phyloP scores from a whole-genome alignment of 2,329 filamentous ascomycete genomes.

The Ambrosiella beaveri region DNA sequence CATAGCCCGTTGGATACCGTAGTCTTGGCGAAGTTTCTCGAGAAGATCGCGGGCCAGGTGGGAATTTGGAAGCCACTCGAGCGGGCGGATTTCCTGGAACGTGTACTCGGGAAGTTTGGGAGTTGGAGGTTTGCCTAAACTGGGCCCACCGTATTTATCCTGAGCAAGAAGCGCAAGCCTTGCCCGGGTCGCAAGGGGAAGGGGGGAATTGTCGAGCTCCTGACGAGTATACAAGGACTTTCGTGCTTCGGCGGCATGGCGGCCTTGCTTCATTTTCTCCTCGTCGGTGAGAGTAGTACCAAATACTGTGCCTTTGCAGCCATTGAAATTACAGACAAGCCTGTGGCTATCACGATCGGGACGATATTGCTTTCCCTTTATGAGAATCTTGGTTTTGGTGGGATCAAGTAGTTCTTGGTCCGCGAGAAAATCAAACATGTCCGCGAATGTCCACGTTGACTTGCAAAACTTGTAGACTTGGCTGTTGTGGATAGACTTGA shows the following conservation, averaged over 20 bases:
- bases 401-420: not conserved
- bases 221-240: not conserved
- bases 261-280: slow-evolving; percentile 19
- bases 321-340: not conserved
- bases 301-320: not conserved
- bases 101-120: slow-evolving; percentile 45
- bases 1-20: slow-evolving; percentile 75
- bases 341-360: not conserved
- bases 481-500: not conserved
- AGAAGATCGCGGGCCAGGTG: slow-evolving; percentile 55
- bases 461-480: not conserved
- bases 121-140: slow-evolving; percentile 20
- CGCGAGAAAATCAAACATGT: not conserved
- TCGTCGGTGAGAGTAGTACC: not conserved
- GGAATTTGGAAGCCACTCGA: slow-evolving; percentile 62
- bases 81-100: slow-evolving; percentile 59
- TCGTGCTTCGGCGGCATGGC: not conserved
- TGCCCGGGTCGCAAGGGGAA: too few relatives aligned
- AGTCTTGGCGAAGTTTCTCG: slow-evolving; percentile 59
- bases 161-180: too few relatives aligned
- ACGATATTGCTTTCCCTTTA: not conserved
- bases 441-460: not conserved
- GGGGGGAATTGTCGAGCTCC: too few relatives aligned
- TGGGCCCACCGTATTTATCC: too few relatives aligned
- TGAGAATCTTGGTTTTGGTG: not conserved